Base-by-base conservation (phyloP, 768 basidiomycete species). In the Boletus sp. region DNA sequence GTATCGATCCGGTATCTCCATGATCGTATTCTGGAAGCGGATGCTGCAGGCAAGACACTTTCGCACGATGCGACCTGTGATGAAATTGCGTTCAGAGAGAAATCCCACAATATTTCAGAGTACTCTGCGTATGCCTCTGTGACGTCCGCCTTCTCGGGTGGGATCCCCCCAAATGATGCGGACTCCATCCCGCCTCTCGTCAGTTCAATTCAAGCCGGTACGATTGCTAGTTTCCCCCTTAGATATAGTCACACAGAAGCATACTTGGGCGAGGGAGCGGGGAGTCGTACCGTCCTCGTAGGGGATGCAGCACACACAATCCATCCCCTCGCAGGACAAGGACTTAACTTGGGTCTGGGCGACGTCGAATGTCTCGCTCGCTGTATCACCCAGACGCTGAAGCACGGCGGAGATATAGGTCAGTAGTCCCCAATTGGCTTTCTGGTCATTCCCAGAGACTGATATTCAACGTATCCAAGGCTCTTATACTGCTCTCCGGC, bases 241-340 rank as follows among this genome's bases (percentile, higher is more conserved):
- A 82, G 86, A 29, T 88, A 91, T 59, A 90, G 83, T 47, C 97
- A 98, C 62, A 89, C 92, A 2, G 91, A 94, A 39, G 72, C 80
- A 0, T 98, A 99, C 71, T 76, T 95, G 44, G 93, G 94, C 15
- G 86, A 86, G 66, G 85, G 83, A 0, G 55, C 60, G 33, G 81
- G 84, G 5, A 70, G 76, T 3, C 82, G 96, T 5, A 95, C 92
- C 1, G 94, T 88, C 2, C 84, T 98, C 8, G 83, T 98, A 1
- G 97, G 97, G 2, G 97, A 99, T 72, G 95, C 96, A 1, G 97
- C 95, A 17, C 97, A 98, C 67, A 92, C 92, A 0, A 78, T 94
- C 2, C 96, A 98, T 67, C 96, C 97, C 1, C 83, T 98, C 29
- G 96, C 95, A 0, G 97, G 97, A 2, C 96, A 98, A 70, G 97